These are phyloP conservation scores for Rhizoclosmatium globosum DNA, from an alignment of 192 early-diverging fungal genomes.

Conservation along the genomic window DNA sequence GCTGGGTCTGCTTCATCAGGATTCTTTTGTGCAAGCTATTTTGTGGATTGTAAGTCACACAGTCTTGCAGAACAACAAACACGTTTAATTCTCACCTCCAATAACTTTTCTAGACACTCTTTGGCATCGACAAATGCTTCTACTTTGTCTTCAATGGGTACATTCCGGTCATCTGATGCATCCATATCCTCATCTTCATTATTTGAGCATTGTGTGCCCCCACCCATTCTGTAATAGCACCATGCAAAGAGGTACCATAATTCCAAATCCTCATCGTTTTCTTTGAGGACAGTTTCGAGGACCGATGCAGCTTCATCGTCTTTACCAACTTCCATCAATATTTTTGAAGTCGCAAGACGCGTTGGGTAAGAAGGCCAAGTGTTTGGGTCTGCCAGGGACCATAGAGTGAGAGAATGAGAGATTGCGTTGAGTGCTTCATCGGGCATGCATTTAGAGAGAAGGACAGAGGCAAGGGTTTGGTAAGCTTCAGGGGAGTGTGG, in stretches of 20 bases:
- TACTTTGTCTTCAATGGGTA: slow-evolving; percentile 56
- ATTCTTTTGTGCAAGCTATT: slow-evolving; percentile 32
- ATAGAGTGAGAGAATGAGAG: slow-evolving; percentile 73
- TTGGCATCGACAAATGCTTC: slow-evolving; percentile 75
- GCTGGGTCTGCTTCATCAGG: slow-evolving; percentile 38
- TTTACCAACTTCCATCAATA: slow-evolving; percentile 86
- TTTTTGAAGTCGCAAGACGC: slow-evolving; percentile 82
- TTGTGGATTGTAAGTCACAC: neutral
- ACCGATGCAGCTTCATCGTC: slow-evolving; percentile 82
- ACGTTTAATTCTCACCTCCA: slow-evolving; percentile 55
- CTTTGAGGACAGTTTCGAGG: slow-evolving; percentile 81
- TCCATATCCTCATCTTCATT: slow-evolving; percentile 17
- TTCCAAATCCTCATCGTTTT: slow-evolving; percentile 93
- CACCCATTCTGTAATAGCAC: slow-evolving; percentile 83
- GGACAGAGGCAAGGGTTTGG: slow-evolving; percentile 89
- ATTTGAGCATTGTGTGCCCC: slow-evolving; percentile 26
- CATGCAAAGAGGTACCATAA: slow-evolving; percentile 96
- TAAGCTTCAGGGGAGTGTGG: slow-evolving; percentile 83
- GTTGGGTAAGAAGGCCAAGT: slow-evolving; percentile 82
- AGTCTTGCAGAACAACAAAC: slow-evolving; percentile 4
- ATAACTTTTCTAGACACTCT: slow-evolving; percentile 76
- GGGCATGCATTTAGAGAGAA: slow-evolving; percentile 81
- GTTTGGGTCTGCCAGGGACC: slow-evolving; percentile 44
- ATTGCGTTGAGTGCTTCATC: slow-evolving; percentile 81
- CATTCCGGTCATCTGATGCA: slow-evolving; percentile 30